Evolutionary conservation across 2,329 filamentous ascomycete genomes (phyloP).

Genomic region (Zasmidium angulare): DNA sequence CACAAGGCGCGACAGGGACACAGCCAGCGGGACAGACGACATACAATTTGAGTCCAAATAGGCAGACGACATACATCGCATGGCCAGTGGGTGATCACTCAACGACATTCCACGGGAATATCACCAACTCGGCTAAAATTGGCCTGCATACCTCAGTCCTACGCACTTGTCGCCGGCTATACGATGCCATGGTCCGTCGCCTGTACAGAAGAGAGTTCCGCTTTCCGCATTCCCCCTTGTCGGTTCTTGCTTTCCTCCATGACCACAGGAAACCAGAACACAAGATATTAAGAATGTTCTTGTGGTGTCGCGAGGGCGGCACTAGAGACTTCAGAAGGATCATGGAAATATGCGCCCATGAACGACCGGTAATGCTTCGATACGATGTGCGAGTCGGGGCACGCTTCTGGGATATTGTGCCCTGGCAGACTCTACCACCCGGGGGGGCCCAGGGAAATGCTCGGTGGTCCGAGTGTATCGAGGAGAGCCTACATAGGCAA

Average conservation of each 20-base stretch:
- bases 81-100: not conserved
- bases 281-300: not conserved
- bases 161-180: not conserved
- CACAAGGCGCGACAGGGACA: not conserved
- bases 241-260: not conserved
- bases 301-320: too few relatives aligned
- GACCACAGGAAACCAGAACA: not conserved
- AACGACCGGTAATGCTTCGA: too few relatives aligned
- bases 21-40: not conserved
- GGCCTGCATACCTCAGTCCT: not conserved
- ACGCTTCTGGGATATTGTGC: too few relatives aligned
- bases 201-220: not conserved
- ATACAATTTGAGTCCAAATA: not conserved
- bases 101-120: too few relatives aligned
- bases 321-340: too few relatives aligned
- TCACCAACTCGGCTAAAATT: not conserved
- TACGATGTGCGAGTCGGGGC: too few relatives aligned
- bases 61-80: not conserved
- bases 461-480: too few relatives aligned
- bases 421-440: too few relatives aligned
- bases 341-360: too few relatives aligned
- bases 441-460: too few relatives aligned
- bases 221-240: not conserved
- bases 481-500: too few relatives aligned
- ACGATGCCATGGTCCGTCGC: not conserved